Conservation (phyloP, 495 filamentous ascomycete species). For the Podospora didyma region DNA sequence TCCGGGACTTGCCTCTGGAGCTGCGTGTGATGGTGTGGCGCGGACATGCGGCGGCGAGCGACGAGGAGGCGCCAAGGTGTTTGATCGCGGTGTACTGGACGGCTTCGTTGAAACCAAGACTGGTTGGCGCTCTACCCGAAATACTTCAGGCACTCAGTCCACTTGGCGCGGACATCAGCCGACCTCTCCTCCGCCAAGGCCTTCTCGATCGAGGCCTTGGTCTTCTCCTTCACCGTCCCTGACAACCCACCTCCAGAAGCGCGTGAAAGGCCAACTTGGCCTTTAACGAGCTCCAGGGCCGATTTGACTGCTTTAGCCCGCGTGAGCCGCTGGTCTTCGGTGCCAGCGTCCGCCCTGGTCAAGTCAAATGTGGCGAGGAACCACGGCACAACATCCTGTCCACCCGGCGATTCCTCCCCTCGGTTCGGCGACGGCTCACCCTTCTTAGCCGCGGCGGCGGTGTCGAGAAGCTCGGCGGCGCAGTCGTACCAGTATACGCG, state of each 20-base stretch:
- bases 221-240: conserved; percentile 10
- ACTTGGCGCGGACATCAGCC: conserved; percentile 38
- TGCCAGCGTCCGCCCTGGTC: conserved; percentile 27
- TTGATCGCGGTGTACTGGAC: too few relatives aligned
- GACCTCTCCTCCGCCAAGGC: conserved; percentile 37
- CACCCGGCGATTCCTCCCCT: not conserved
- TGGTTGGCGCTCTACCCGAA: too few relatives aligned
- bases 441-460: conserved; percentile 17
- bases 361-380: conserved; percentile 38
- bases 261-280: too few relatives aligned
- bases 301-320: conserved; percentile 34
- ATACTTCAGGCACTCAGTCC: conserved; percentile 19
- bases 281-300: conserved; percentile 18
- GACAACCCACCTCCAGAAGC: not conserved
- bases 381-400: conserved; percentile 21
- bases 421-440: not conserved
- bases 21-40: too few relatives aligned
- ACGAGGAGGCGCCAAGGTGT: too few relatives aligned
- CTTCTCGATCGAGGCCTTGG: conserved; percentile 22
- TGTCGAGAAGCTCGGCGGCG: conserved; percentile 25
- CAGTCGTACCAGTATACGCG: conserved; percentile 33
- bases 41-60: too few relatives aligned
- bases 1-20: too few relatives aligned
- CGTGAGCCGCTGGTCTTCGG: conserved; percentile 37
- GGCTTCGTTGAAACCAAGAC: too few relatives aligned